These are phyloP conservation scores for Sporothrix brasiliensis DNA, from an alignment of 2,329 filamentous ascomycete species.

Conservation along the genomic window DNA sequence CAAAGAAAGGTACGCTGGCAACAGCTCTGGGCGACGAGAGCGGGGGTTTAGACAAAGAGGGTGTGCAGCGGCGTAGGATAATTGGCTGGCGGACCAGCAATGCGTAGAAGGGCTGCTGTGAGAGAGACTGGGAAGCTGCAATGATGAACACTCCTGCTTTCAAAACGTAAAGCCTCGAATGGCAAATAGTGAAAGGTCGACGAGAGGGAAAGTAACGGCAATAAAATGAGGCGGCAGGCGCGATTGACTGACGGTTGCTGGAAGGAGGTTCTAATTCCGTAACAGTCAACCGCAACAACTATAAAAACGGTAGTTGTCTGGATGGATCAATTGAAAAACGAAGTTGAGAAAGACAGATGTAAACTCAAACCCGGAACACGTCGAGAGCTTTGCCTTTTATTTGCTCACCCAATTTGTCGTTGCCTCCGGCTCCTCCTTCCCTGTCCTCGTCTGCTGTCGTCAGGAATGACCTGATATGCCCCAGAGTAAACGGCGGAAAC, in stretches of 20 bases:
- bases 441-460: background rate
- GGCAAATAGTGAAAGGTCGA: background rate
- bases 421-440: background rate
- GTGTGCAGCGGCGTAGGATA: slow-evolving; percentile 41
- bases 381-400: slow-evolving; percentile 15
- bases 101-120: background rate
- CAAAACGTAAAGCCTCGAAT: background rate
- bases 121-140: background rate
- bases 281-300: background rate
- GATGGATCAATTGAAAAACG: background rate
- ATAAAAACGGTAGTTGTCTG: background rate
- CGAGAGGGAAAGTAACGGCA: background rate
- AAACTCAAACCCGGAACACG: background rate
- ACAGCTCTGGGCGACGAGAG: background rate
- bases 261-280: background rate
- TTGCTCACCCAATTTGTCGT: background rate
- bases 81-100: slow-evolving; percentile 38
- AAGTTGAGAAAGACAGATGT: background rate
- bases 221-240: background rate
- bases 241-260: background rate
- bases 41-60: slow-evolving; percentile 32
- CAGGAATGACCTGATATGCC: slow-evolving; percentile 19
- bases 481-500: slow-evolving; percentile 12
- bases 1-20: background rate
- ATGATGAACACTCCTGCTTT: background rate